These are phyloP conservation scores for Fusarium piperis DNA, from an alignment of 2,329 filamentous ascomycete genomes.

Conservation along the genomic window DNA sequence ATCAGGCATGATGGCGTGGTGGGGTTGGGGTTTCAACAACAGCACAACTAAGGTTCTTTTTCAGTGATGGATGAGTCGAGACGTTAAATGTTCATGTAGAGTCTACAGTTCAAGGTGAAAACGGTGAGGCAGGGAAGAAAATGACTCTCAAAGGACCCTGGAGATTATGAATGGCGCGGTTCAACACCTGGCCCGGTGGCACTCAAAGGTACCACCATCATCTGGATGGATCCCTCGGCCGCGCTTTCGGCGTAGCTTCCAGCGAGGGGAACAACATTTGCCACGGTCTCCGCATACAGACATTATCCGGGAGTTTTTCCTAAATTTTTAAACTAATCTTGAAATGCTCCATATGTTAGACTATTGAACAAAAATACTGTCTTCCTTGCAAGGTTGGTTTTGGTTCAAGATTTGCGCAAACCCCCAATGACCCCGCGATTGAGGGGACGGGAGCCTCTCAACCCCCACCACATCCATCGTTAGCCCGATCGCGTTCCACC, in stretches of 20 bases:
- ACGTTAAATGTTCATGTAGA: neutral
- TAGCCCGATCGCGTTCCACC: neutral
- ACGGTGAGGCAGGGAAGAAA: constrained; percentile 5
- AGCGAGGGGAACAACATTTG: constrained; percentile 19
- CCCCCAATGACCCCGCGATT: neutral
- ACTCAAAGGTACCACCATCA: constrained; percentile 5
- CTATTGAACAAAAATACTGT: neutral
- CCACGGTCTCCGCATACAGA: neutral
- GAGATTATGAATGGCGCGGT: constrained; percentile 36
- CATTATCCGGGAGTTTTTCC: neutral
- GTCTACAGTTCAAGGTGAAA: neutral
- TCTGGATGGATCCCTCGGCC: constrained; percentile 34
- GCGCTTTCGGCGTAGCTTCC: constrained; percentile 36
- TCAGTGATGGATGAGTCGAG: neutral
- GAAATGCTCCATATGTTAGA: neutral
- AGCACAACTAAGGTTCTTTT: neutral
- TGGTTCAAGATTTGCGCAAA: neutral
- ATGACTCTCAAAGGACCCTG: constrained; percentile 16
- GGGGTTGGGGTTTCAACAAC: neutral
- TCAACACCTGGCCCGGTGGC: constrained; percentile 21
- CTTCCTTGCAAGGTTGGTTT: neutral
- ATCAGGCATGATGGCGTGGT: constrained; percentile 68
- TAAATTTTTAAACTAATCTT: neutral
- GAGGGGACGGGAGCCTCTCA: neutral
- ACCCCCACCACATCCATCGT: neutral